Base-by-base conservation (phyloP, 768 basidiomycete genomes). In the Macrolepiota dolichaula region DNA sequence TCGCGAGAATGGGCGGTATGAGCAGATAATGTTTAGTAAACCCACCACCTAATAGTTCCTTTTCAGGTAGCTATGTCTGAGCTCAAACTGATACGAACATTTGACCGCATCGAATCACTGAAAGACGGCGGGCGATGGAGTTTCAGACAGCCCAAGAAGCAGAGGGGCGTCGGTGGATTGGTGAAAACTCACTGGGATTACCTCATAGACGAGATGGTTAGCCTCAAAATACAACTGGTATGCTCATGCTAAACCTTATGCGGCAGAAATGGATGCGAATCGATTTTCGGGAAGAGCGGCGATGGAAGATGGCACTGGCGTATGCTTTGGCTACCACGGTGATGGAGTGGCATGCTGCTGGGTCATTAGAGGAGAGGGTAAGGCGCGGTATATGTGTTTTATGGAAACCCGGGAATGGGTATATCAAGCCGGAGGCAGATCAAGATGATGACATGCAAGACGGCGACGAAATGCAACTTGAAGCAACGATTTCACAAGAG, bases 151-250 rank as follows among this genome's bases (percentile, higher is more conserved):
- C 94, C 95, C 10, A 98, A 96, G 74, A 96, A 95, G 73, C 92
- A 96, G 69, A 81, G 91, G 61, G 89, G 86, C 29, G 81, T 94
- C 17, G 86, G 88, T 22, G 86, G 87, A 1, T 66, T 88, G 52
- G 77, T 79, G 2, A 97, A 96, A 74, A 85, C 89, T 0, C 94
- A 98, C 69, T 96, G 94, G 94, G 97, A 98, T 71, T 91, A 95
- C 73, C 79, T 99, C 36, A 74, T 99, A 72, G 96, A 98, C 63
- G 97, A 99, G 74, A 94, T 98, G 94, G 94, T 92, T 57, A 66
- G 83, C 76, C 19, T 29, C 25, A 40, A 38, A 42, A 15, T 55
- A 42, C 17, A 46, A 35, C 67, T 42, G 7, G 19, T 49, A 17
- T 50, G 4, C 32, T 12, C 10, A 13, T 62, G 62, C n/a, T 59